A percentile compares a stretch with the other conserved stretches of the same genome.
Evolutionary conservation across 345 rosid genomes (phyloP).

Genomic region (Aquilaria malaccensis): DNA sequence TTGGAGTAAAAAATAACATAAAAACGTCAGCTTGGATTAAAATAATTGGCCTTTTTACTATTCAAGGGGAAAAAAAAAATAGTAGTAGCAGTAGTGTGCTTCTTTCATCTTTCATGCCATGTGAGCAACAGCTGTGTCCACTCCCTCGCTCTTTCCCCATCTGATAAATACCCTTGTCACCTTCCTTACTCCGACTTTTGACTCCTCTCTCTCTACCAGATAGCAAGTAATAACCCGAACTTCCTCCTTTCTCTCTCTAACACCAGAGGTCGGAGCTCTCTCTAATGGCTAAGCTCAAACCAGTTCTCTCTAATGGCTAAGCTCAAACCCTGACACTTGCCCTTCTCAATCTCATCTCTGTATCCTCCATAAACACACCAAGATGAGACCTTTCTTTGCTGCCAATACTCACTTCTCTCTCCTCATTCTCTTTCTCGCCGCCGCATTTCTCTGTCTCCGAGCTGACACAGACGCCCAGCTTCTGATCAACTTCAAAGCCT

Average conservation of each 20-base stretch:
- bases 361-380: neutral
- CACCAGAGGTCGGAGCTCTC: constrained; percentile 18
- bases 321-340: constrained; percentile 25
- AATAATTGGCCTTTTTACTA: constrained; percentile 6
- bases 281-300: neutral
- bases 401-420: constrained; percentile 7
- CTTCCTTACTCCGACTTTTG: constrained; percentile 32
- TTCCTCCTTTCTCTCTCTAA: constrained; percentile 14
- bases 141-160: constrained; percentile 23
- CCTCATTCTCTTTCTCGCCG: constrained; percentile 22
- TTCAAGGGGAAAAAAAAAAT: constrained; percentile 4
- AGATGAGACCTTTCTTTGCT: constrained; percentile 18
- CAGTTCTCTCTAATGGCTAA: constrained; percentile 42
- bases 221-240: neutral
- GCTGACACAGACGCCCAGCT: constrained; percentile 40
- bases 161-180: constrained; percentile 59
- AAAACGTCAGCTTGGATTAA: neutral
- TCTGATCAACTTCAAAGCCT: constrained; percentile 56
- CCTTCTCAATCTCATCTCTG: constrained; percentile 7
- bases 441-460: constrained; percentile 22
- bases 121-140: constrained; percentile 87
- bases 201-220: constrained; percentile 18
- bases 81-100: neutral
- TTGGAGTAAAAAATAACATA: no score
- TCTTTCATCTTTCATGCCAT: constrained; percentile 62